Conservation (phyloP, 139 green algal species). For the Chlorella sp. region DNA sequence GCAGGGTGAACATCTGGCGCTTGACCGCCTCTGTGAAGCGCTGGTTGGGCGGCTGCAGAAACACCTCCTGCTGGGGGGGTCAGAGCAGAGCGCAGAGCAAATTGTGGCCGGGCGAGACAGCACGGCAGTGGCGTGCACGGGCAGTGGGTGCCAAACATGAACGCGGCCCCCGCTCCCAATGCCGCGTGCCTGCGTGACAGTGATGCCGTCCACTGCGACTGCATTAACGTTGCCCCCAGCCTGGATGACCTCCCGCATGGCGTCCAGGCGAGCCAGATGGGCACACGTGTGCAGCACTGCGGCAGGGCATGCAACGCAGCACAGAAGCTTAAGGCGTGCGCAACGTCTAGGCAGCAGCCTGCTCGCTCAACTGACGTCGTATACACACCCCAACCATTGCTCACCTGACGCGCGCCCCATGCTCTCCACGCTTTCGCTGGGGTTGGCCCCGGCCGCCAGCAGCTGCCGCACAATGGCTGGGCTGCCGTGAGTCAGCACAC, state of each 20-base stretch:
- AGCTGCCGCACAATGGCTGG: not conserved
- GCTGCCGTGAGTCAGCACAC: not conserved
- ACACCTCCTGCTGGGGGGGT: not conserved
- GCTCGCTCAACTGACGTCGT: no score
- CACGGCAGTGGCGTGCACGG: no score
- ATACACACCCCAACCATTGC: no score
- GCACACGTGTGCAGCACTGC: constrained; percentile 14
- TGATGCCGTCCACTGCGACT: not conserved
- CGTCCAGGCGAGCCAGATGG: constrained; percentile 1
- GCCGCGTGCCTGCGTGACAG: not conserved
- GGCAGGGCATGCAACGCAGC: no score
- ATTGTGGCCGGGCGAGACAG: no score
- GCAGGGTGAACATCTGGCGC: constrained; percentile 22
- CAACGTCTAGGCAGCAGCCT: no score
- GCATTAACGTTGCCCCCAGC: not conserved
- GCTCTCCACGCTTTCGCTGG: not conserved
- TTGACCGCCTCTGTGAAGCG: not conserved
- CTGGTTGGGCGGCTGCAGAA: constrained; percentile 9
- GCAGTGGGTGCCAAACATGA: no score
- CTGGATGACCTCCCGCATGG: constrained; percentile 14
- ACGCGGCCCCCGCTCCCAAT: no score
- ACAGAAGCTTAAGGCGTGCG: no score
- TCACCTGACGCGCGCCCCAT: not conserved
- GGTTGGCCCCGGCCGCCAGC: constrained; percentile 25
- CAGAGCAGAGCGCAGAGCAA: no score